Conservation (phyloP, 1,284 basidiomycete genomes). For the Mycosarcoma maydis region DNA sequence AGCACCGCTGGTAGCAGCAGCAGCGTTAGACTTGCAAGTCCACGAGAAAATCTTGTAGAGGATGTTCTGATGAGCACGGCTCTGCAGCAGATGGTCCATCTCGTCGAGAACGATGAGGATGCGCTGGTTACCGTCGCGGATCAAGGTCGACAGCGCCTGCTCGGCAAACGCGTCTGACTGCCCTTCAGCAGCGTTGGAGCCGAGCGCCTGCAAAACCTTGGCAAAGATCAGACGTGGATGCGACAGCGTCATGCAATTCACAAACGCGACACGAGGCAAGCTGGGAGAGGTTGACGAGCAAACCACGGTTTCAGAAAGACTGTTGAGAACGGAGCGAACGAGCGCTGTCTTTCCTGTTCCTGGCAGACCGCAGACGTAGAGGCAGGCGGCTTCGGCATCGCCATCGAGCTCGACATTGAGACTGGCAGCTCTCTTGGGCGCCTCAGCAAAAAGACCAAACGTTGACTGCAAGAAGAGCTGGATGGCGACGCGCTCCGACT, state of each 20-base stretch:
- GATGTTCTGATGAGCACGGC: conserved; percentile 62
- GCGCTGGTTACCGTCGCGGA: conserved; percentile 37
- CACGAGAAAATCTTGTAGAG: conserved; percentile 67
- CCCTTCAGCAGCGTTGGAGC: conserved; percentile 40
- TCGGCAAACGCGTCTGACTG: conserved; percentile 41
- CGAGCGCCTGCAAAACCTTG: conserved; percentile 52
- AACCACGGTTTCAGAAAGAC: conserved; percentile 25
- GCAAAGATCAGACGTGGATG: conserved; percentile 60
- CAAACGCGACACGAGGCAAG: conserved; percentile 56
- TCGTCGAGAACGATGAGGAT: conserved; percentile 69
- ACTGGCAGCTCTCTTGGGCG: conserved; percentile 11
- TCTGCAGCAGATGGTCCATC: conserved; percentile 68
- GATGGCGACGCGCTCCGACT: conserved; percentile 58
- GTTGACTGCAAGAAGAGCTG: conserved; percentile 59
- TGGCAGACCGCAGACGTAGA: conserved; percentile 69
- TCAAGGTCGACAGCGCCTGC: conserved; percentile 23
- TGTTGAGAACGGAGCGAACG: conserved; percentile 63
- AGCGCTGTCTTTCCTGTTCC: conserved; percentile 69
- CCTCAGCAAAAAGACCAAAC: conserved; percentile 48
- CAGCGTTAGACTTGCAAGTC: conserved; percentile 26
- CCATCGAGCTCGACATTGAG: conserved; percentile 50
- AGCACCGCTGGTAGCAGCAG: conserved; percentile 1
- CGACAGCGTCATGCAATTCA: conserved; percentile 68
- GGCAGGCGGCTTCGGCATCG: conserved; percentile 46
- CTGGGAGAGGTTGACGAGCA: background rate